Conservation (phyloP, 192 early-diverging fungal species). For the Dimargaris cristalligena region DNA sequence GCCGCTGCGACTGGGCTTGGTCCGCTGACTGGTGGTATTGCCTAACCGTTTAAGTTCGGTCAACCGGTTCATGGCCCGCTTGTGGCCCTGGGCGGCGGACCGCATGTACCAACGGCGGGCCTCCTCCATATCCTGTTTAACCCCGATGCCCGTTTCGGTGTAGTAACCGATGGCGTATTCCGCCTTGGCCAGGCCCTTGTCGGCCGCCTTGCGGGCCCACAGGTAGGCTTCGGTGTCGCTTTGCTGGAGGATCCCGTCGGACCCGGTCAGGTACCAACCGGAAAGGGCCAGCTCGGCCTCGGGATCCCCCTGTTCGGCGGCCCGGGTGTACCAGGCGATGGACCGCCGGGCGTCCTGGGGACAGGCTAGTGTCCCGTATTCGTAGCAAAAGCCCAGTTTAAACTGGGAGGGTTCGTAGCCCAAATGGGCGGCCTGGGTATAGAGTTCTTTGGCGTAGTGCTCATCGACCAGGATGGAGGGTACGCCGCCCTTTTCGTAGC, state of each 20-base stretch:
- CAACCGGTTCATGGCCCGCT: constrained; percentile 62
- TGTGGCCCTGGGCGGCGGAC: constrained; percentile 72
- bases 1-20: constrained; percentile 15
- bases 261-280: constrained; percentile 95
- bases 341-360: constrained; percentile 74
- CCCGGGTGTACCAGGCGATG: constrained; percentile 90
- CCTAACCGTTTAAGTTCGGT: constrained; percentile 65
- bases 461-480: constrained; percentile 62
- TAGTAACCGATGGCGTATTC: constrained; percentile 97
- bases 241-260: constrained; percentile 75
- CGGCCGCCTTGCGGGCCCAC: constrained; percentile 94
- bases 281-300: constrained; percentile 88
- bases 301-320: constrained; percentile 77
- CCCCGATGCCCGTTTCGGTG: constrained; percentile 79
- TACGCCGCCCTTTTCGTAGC: constrained; percentile 62
- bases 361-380: constrained; percentile 80
- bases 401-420: constrained; percentile 89
- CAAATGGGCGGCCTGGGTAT: constrained; percentile 77
- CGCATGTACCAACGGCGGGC: constrained; percentile 78
- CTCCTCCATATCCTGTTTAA: constrained; percentile 56
- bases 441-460: constrained; percentile 78
- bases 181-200: constrained; percentile 85
- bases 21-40: constrained; percentile 17
- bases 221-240: constrained; percentile 90
- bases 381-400: constrained; percentile 80